Base-by-base conservation (phyloP, 129 eudicot genomes). In the Solidago caesia region DNA sequence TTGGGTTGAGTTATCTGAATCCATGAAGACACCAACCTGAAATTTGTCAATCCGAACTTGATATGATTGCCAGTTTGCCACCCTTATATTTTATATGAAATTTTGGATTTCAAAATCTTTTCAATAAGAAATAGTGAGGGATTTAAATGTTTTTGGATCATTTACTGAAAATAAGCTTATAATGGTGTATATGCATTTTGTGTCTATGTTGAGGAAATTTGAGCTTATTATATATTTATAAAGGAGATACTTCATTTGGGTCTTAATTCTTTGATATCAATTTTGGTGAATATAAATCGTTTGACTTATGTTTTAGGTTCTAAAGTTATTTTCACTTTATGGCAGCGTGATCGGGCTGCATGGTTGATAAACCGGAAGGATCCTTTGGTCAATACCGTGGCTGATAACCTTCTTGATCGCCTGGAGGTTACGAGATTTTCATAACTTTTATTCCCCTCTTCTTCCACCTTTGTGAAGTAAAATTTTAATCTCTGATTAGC, bases 271-370 rank as follows among this genome's bases (percentile, higher is more conserved):
- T 25, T 66, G 15, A 33, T 5, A 14, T 61, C 29, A 29, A 46
- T 59, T 67, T 41, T 44, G 9, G 2, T 58, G 48, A 39, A 14
- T 67, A 52, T 73, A 67, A 58, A 21, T 74, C 33, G 63, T 29
- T 47, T 65, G 5, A 21, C 41, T 70, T 3, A 7, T 59, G 41
- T n/a, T 74, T 44, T 46, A 39, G 44, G 26, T 48, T 57, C 44
- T 78, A 39, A 70, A 45, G 74, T 46, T 52, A 44, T 44, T 66
- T 1, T 64, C 27, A 73, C 48, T 72, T 26, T 3, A 68, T 79
- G 69, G 61, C 89, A 94, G 98, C 92, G 97, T 75, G 98, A 94
- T 85, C 84, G 97, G 72, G 98, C 98, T 44, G 98, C 98, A 58
- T 94, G 98, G 98, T 79, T 94, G 84, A 85, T 85, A 80, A 74